A percentile compares a stretch with the other conserved stretches of the same genome.
phyloP scores from a whole-genome alignment of 2,329 filamentous ascomycete genomes.

The Colletotrichum limetticola region DNA sequence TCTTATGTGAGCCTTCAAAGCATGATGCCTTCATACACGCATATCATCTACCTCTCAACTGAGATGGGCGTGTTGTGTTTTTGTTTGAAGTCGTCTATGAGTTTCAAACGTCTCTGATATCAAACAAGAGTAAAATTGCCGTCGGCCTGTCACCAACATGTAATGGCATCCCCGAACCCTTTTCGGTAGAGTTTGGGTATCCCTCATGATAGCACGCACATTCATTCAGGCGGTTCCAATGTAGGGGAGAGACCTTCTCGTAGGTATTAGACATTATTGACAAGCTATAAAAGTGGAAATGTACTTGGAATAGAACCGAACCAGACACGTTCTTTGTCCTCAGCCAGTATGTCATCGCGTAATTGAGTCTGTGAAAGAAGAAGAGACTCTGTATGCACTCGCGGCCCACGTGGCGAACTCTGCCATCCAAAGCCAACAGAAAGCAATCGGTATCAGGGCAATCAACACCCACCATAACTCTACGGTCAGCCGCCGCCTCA shows the following conservation, averaged over 20 bases:
- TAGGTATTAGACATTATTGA: not conserved
- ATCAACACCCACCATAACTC: slow-evolving; percentile 62
- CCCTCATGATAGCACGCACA: not conserved
- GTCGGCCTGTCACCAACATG: too few relatives aligned
- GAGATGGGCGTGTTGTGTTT: too few relatives aligned
- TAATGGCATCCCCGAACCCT: not conserved
- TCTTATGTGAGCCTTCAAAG: too few relatives aligned
- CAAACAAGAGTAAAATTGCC: too few relatives aligned
- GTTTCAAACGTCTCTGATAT: too few relatives aligned
- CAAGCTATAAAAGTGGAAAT: not conserved
- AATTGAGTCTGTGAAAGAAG: not conserved
- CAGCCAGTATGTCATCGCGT: not conserved
- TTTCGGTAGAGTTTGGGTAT: not conserved
- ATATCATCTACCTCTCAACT: too few relatives aligned
- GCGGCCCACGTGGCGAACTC: slow-evolving; percentile 23
- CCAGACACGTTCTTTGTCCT: not conserved
- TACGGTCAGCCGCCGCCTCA: slow-evolving; percentile 55
- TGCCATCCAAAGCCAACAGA: slow-evolving; percentile 50
- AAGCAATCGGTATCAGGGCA: slow-evolving; percentile 51
- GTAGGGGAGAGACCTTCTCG: not conserved
- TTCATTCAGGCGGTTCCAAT: not conserved
- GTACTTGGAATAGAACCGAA: not conserved
- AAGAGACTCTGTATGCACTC: not conserved
- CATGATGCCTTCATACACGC: too few relatives aligned
- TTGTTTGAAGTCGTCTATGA: too few relatives aligned